Evolutionary conservation across 2,329 filamentous ascomycete species (phyloP), one percentile per base, ranked within the genome.

Genomic region (Monilinia polystroma): DNA sequence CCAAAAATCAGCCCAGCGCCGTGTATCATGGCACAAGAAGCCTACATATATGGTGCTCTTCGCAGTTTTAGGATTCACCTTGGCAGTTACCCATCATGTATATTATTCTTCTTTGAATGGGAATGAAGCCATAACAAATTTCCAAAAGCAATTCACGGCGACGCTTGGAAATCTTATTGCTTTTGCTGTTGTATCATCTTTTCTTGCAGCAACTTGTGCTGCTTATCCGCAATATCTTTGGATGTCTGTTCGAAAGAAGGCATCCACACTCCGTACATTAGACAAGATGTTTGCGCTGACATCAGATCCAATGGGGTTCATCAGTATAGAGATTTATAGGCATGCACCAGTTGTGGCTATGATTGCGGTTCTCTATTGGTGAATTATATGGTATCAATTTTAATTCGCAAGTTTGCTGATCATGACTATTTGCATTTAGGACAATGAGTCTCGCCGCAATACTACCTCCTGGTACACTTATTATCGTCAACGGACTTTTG

Each of bases 81-180:
- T 55, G 5, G 53, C 20, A 55, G 32, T 11, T 35, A 55, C 53
- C 14, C 53, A 55, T 55, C 53, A 38, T 38, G 32, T 10, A 4
- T 55, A 55, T n/a, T 57, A 57, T 43, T 57, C n/a, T 10, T 20
- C 41, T 18, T 16, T 57, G 23, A 20, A 57, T 43, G 38, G 55
- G 4, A 43, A 20, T 18, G 23, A 43, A 57, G 23, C 7, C 7
- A 18, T 14, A 4, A 43, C 10, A 35, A 18, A 57, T 57, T 43
- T 29, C 5, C n/a, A 57, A 4, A 43, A 41, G 23, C n/a, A 12
- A 7, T 57, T 29, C 10, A 16, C 55, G 3, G n/a, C 20, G 23
- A 57, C 23, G 12, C n/a, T 57, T 5, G 38, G 54, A 20, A 43
- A 38, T 5, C 14, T 57, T 11, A 35, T 57, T 29, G 55, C n/a